Evolutionary conservation across 1,284 basidiomycete species (phyloP).

Genomic region (Entoloma clypeatum): DNA sequence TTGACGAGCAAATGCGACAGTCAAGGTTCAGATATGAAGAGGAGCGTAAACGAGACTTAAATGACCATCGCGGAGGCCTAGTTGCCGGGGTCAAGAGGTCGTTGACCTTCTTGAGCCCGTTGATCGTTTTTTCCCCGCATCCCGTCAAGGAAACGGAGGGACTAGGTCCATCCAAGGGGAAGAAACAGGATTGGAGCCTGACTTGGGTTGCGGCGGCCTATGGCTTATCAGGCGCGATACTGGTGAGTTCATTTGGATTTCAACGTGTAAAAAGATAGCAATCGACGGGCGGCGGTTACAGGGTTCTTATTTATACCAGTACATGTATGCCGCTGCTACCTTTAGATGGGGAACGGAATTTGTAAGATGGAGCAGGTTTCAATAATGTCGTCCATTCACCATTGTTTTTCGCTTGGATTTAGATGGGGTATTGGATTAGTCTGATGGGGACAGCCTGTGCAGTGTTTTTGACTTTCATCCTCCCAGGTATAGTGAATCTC

Average conservation of each 20-base stretch:
- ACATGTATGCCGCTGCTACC: slow-evolving; percentile 62
- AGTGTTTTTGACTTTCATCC: slow-evolving; percentile 52
- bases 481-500: slow-evolving; percentile 51
- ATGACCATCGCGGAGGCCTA: no score
- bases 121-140: slow-evolving; percentile 61
- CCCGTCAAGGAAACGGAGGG: slow-evolving; percentile 26
- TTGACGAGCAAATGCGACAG: slow-evolving; percentile 40
- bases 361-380: slow-evolving; percentile 35
- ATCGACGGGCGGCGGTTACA: slow-evolving; percentile 25
- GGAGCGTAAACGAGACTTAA: no score
- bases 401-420: slow-evolving; percentile 1
- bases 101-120: slow-evolving; percentile 60
- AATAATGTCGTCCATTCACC: neutral
- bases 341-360: slow-evolving; percentile 70
- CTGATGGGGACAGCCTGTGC: slow-evolving; percentile 55
- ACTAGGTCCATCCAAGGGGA: slow-evolving; percentile 35
- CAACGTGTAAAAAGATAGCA: neutral
- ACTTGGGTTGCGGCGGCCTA: slow-evolving; percentile 51
- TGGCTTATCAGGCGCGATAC: slow-evolving; percentile 47
- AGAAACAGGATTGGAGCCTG: slow-evolving; percentile 71
- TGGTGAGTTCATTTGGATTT: slow-evolving; percentile 39
- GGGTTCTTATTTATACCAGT: slow-evolving; percentile 60
- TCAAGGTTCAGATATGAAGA: no score
- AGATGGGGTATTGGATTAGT: slow-evolving; percentile 78
- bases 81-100: no score